phyloP scores from a whole-genome alignment of 108 stramenopile species.

The Seminavis robusta region DNA sequence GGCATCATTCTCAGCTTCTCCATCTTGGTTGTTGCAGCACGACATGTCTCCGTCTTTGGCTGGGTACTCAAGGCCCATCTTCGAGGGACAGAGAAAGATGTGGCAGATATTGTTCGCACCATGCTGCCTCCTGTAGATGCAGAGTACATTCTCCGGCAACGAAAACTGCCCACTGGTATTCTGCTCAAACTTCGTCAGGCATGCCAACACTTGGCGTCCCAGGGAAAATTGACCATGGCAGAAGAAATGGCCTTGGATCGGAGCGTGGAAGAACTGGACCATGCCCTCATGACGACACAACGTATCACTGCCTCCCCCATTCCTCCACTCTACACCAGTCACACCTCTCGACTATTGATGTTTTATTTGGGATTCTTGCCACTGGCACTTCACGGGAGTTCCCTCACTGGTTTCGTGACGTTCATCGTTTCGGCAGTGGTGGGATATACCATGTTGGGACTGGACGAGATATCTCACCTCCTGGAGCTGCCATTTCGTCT shows the following conservation, averaged over 20 bases:
- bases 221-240: slow-evolving; percentile 16
- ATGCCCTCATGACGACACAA: slow-evolving; percentile 27
- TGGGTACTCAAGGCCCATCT: slow-evolving; percentile 51
- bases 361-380: slow-evolving; percentile 46
- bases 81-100: slow-evolving; percentile 8
- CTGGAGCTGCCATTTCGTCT: slow-evolving; percentile 51
- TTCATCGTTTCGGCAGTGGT: slow-evolving; percentile 22
- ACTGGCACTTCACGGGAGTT: slow-evolving; percentile 24
- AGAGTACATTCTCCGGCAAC: slow-evolving; percentile 26
- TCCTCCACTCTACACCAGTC: slow-evolving; percentile 42
- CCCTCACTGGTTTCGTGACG: slow-evolving; percentile 15
- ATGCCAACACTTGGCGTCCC: slow-evolving; percentile 23
- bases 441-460: slow-evolving; percentile 49
- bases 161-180: slow-evolving; percentile 40
- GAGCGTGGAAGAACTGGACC: slow-evolving; percentile 20
- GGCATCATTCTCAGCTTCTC: no score
- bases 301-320: slow-evolving; percentile 42
- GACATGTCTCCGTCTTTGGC: slow-evolving; percentile 47
- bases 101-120: neutral
- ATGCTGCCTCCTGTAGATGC: slow-evolving; percentile 40
- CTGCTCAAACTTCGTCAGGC: slow-evolving; percentile 37
- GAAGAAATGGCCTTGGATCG: slow-evolving; percentile 37
- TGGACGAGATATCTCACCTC: slow-evolving; percentile 45
- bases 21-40: slow-evolving; percentile 26
- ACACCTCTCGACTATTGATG: slow-evolving; percentile 31